These are phyloP conservation scores for Aegle marmelos DNA, from an alignment of 345 rosid species.

Conservation along the genomic window DNA sequence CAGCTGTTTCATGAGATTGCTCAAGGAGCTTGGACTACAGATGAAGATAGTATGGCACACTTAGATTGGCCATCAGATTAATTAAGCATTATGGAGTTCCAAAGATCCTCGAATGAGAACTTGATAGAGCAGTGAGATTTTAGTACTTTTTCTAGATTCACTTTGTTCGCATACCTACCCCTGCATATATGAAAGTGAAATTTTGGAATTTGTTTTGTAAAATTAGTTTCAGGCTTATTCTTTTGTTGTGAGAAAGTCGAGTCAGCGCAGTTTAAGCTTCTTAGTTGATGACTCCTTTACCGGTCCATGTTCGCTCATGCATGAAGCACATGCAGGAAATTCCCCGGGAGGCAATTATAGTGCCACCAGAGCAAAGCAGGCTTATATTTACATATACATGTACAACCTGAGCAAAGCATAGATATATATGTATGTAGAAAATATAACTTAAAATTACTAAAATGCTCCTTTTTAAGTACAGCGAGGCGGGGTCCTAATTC, in stretches of 20 bases:
- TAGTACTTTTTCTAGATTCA: not conserved
- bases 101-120: not conserved
- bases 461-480: too few relatives aligned
- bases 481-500: too few relatives aligned
- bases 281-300: not conserved
- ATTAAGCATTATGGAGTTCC: not conserved
- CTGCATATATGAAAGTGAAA: not conserved
- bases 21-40: constrained; percentile 69
- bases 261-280: not conserved
- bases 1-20: constrained; percentile 71
- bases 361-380: too few relatives aligned
- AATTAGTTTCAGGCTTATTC: not conserved
- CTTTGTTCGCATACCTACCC: not conserved
- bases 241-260: not conserved
- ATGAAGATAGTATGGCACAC: constrained; percentile 21
- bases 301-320: not conserved
- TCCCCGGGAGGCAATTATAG: too few relatives aligned
- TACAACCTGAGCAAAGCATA: too few relatives aligned
- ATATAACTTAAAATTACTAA: too few relatives aligned
- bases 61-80: constrained; percentile 58
- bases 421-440: too few relatives aligned
- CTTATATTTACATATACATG: too few relatives aligned
- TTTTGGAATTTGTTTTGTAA: not conserved
- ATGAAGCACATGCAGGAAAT: not conserved
- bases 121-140: not conserved